Conservation (phyloP, 139 green algal genomes). For the Edaphochlamys debaryana region DNA sequence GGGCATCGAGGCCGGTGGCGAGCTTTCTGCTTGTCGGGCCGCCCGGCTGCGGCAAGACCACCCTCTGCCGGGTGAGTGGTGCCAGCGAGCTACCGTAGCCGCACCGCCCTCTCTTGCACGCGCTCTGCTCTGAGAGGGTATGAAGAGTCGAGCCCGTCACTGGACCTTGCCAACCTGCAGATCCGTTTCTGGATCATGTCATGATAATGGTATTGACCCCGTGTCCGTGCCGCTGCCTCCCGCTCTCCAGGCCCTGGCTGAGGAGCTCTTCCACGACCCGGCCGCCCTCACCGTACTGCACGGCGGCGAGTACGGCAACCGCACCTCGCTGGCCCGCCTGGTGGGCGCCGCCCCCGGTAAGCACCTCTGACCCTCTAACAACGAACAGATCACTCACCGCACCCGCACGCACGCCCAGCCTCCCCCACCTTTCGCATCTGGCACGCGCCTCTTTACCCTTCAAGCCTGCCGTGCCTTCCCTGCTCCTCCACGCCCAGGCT, state of each 20-base stretch:
- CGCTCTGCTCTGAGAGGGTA: no score
- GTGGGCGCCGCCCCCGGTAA: conserved; percentile 86
- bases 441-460: no score
- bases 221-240: no score
- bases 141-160: background rate
- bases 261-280: conserved; percentile 31
- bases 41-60: conserved; percentile 80
- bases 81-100: background rate
- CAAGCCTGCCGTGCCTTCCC: no score
- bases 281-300: conserved; percentile 30
- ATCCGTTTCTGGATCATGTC: no score
- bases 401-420: no score
- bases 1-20: conserved; percentile 62
- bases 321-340: conserved; percentile 78
- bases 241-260: background rate
- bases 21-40: conserved; percentile 82
- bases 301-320: conserved; percentile 71
- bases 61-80: conserved; percentile 69
- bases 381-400: no score
- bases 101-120: background rate
- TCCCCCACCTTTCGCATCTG: no score
- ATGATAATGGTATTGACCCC: no score
- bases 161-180: no score
- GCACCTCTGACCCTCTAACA: no score
- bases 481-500: no score